Evolutionary conservation across 306 rosid species (phyloP), one percentile per base, ranked within the genome.

Genomic region (Vigna nakashimae): DNA sequence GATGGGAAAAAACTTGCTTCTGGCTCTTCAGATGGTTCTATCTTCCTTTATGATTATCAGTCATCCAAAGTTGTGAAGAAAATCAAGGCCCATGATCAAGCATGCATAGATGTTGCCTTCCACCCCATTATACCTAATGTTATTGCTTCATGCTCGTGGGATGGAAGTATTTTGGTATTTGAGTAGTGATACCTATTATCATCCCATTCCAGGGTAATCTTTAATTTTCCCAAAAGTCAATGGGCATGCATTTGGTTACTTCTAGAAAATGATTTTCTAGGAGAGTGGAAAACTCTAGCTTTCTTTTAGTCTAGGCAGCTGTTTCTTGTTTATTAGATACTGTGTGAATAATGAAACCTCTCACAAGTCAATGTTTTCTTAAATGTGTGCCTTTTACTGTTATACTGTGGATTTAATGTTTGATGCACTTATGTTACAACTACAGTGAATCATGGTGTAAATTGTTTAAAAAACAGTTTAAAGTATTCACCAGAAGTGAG

Each of bases 11-110:
- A 66, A 52, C 90, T 95, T 64, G 86, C 92, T 12, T 91, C 99
- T 4, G 97, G 98, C 78, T 95, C 98, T 68, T 91, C 93, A 5
- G 97, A 95, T 84, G 98, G 98, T 66, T 95, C 76, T 73, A 65
- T 95, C 50, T 88, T 85, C 80, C 73, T 91, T 36, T 95, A 91
- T 78, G 86, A 89, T 64, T 92, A 88, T 71, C 83, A 81, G 6
- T 91, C 98, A 62, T 82, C 98, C 34, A 81, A 89, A 69, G 82
- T 90, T 77, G 80, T 86, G 18, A 79, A 71, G 73, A 92, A 85
- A 85, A 88, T 91, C 75, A 91, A 95, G 85, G 97, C 96, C 69
- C 89, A 77, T 65, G 90, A 88, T 34, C 94, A 86, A 71, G 89
- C 98, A 32, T 87, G 94, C 75, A 65, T 87, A 60, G 97, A 95